Evolutionary conservation across 805 yeast species (phyloP), one percentile per base, ranked within the genome.

Genomic region (Wickerhamomyces bovis): DNA sequence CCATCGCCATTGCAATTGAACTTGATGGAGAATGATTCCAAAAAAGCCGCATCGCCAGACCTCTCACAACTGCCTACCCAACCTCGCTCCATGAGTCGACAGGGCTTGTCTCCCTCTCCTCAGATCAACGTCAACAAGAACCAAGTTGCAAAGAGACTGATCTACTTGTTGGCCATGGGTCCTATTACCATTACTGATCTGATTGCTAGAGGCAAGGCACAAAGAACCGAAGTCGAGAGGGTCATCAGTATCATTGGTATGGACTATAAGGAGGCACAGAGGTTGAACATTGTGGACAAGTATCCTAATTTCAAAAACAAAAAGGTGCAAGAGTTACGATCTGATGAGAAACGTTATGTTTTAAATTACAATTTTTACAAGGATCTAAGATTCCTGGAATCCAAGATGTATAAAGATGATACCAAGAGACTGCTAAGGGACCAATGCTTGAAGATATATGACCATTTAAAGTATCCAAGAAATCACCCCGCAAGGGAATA

Each of bases 121-220:
- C 43, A 11, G 44, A 43, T 53, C 53, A 39, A 47, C 57, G 23
- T 44, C 54, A 30, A 42, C 54, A 18, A 52, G 56, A 16, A 53
- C 60, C 22, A 46, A 58, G n/a, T 33, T 19, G 36, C 36, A 16
- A 59, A 53, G 53, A 69, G 73, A 44, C 63, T 77, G 35, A 54
- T 75, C 20, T 74, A 73, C 50, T 58, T 72, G 22, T 54, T 77
- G 33, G 77, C 82, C 1, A 57, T 77, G 38, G 81, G 79, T 1
- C 80, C 81, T 2, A 58, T 63, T 16, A 56, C 75, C 1, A 51
- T 59, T 1, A 53, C 56, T 3, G 62, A 61, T 2, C 53, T 77
- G 12, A 49, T 62, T 9, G 50, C 52, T 28, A 56, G 62, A 20
- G 59, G 69, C 1, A 64, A 64, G 42, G 48, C 63, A 21, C 33